phyloP scores from a whole-genome alignment of 306 rosid species.

The Lotus japonicus region DNA sequence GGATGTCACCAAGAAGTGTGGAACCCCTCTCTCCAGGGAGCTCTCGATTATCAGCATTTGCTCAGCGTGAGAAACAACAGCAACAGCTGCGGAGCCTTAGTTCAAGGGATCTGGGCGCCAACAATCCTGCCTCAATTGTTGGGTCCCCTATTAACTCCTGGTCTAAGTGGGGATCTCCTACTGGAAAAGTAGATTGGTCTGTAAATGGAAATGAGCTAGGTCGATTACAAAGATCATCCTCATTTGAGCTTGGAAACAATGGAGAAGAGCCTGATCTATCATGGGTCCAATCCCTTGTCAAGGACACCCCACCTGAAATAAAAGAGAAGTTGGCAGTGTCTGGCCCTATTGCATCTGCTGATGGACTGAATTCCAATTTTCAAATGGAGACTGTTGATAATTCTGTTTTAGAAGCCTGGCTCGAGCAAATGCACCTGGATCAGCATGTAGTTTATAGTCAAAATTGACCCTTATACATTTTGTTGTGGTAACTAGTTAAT shows the following conservation, averaged over 20 bases:
- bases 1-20: constrained; percentile 79
- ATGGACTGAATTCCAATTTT: constrained; percentile 47
- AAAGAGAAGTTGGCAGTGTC: constrained; percentile 48
- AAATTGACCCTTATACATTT: constrained; percentile 35
- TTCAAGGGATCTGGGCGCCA: constrained; percentile 65
- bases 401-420: constrained; percentile 83
- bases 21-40: constrained; percentile 79
- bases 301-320: constrained; percentile 77
- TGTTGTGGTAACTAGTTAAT: constrained; percentile 37
- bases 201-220: constrained; percentile 49
- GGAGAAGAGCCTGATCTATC: constrained; percentile 86
- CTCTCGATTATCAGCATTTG: constrained; percentile 45
- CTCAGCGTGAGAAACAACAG: constrained; percentile 62
- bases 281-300: constrained; percentile 85
- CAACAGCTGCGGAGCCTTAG: constrained; percentile 66
- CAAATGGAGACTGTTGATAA: constrained; percentile 62
- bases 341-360: constrained; percentile 47
- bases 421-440: constrained; percentile 93
- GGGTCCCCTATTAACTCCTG: constrained; percentile 65
- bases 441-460: constrained; percentile 60
- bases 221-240: constrained; percentile 38
- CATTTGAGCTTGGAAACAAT: constrained; percentile 54
- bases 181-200: constrained; percentile 67
- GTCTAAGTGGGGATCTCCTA: constrained; percentile 82
- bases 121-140: constrained; percentile 38